Base-by-base conservation (phyloP, 108 stramenopile species). In the Aurantiochytrium sp. region DNA sequence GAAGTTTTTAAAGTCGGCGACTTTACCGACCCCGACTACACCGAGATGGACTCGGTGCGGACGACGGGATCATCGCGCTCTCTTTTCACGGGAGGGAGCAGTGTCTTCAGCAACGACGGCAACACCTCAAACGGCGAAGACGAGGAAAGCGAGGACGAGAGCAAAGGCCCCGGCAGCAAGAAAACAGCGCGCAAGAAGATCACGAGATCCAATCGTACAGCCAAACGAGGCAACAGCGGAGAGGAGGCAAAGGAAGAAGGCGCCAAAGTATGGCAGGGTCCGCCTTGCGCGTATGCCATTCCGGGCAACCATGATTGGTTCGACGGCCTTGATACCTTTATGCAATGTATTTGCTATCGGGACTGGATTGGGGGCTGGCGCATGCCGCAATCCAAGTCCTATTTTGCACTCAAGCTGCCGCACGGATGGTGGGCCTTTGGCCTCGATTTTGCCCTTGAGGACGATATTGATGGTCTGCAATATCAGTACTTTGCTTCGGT, bases 281-380 rank as follows among this genome's bases (percentile, higher is more conserved):
- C 87, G 0, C 90, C 90, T 25, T 60, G 87, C 19, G 90, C 87
- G 5, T 91, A 72, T 72, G 88, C 71, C 4, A 58, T 91, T 18
- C 95, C 95, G 25, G 95, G 95, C 3, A 95, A 95, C 35, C 95
- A 95, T 89, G 95, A 95, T 60, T 95, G 95, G 95, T 94, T 94
- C 83, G 94, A 95, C 89, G 95, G 95, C 5, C 91, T 95, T 12
- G 88, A 90, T 14, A 94, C 94, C 18, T 95, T 91, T 59, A 92
- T 92, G 12, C 90, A 93, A 58, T 93, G 93, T 59, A 92, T 95
- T 60, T 87, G 94, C 71, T 91, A 89, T 18, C 88, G 94, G 18
- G 95, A 95, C 64, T 94, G 92, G 92, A 92, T 95, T 5, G 95
- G 95, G 2, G 95, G 94, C 16, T 95, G 95, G 95, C 64, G 93